Percentiles rank a stretch among this genome's conserved stretches.
These are phyloP conservation scores for Fusarium piperis DNA, from an alignment of 2,329 filamentous ascomycete species.

Conservation along the genomic window DNA sequence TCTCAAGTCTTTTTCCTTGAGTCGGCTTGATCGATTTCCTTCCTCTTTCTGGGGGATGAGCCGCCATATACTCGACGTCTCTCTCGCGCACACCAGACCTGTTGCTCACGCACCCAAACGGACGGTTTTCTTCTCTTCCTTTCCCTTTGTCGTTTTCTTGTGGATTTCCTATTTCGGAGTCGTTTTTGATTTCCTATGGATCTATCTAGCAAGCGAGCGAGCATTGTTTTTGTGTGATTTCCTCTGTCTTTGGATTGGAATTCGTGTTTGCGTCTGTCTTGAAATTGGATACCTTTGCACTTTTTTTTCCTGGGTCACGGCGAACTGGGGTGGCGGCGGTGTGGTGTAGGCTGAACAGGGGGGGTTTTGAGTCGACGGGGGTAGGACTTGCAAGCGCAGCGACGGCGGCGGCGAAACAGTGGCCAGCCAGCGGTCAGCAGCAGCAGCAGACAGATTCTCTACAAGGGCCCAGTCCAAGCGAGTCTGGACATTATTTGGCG, in stretches of 20 bases:
- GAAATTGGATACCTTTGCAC: constrained; percentile 39
- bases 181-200: constrained; percentile 46
- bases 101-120: constrained; percentile 61
- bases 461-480: constrained; percentile 40
- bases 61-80: constrained; percentile 45
- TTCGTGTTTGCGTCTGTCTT: constrained; percentile 31
- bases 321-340: constrained; percentile 27
- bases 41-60: constrained; percentile 37
- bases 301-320: constrained; percentile 31
- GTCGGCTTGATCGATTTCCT: constrained; percentile 35
- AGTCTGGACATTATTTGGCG: constrained; percentile 34
- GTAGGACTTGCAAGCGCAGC: constrained; percentile 17
- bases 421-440: constrained; percentile 23
- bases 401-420: constrained; percentile 34
- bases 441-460: constrained; percentile 38
- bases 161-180: constrained; percentile 45
- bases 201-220: constrained; percentile 48
- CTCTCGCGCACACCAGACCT: constrained; percentile 53
- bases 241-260: constrained; percentile 36
- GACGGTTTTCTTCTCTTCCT: constrained; percentile 46
- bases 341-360: constrained; percentile 1
- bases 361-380: not conserved
- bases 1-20: constrained; percentile 35
- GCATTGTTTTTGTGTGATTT: constrained; percentile 48
- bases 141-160: constrained; percentile 44